phyloP scores from a whole-genome alignment of 306 rosid species.

The Casuarina equisetifolia region DNA sequence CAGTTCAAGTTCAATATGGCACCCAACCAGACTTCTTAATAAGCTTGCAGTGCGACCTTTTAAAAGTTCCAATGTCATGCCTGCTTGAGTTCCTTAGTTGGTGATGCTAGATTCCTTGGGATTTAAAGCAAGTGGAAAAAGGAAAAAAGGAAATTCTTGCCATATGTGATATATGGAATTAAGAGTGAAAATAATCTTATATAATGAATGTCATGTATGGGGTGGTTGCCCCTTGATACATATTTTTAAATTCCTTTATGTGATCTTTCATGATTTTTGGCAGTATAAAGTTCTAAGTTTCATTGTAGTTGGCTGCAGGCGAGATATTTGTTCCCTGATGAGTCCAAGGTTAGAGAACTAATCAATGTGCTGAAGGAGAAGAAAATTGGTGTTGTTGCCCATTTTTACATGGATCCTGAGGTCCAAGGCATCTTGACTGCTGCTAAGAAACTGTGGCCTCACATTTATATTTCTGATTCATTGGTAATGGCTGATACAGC shows the following conservation, averaged over 20 bases:
- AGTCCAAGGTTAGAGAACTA: conserved; percentile 59
- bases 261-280: neutral
- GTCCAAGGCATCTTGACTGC: conserved; percentile 91
- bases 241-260: neutral
- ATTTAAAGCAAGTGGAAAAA: neutral
- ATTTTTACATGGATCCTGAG: conserved; percentile 99
- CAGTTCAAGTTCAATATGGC: neutral
- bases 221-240: neutral
- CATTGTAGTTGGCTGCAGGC: conserved; percentile 59
- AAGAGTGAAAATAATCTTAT: neutral
- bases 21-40: neutral
- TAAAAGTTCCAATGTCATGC: neutral
- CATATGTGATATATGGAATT: neutral
- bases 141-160: neutral
- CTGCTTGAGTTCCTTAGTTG: neutral
- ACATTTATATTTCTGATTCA: conserved; percentile 93
- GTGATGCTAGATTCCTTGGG: neutral
- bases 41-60: neutral
- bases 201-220: neutral
- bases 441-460: conserved; percentile 97
- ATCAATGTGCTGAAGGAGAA: conserved; percentile 70
- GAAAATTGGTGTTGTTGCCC: conserved; percentile 94
- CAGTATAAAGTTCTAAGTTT: conserved; percentile 1
- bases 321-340: conserved; percentile 70
- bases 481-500: conserved; percentile 97